Conservation (phyloP, 352 stramenopile species). For the Pythium plurisporium region DNA sequence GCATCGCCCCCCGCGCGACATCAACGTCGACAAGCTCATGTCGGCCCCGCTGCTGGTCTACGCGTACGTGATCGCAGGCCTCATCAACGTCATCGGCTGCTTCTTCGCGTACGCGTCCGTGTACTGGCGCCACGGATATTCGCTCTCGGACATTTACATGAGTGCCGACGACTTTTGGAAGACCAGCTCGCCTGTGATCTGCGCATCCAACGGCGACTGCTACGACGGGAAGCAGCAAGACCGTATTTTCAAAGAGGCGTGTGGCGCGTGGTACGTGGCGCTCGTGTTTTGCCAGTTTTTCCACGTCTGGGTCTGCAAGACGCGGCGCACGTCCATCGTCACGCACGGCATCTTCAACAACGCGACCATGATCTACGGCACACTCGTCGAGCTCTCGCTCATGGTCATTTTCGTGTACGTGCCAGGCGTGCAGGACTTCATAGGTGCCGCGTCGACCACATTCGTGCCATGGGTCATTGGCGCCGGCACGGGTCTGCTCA, state of each 20-base stretch:
- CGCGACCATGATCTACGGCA: conserved; percentile 66
- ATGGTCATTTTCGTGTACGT: conserved; percentile 47
- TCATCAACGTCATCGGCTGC: conserved; percentile 63
- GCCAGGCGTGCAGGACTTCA: conserved; percentile 36
- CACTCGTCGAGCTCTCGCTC: conserved; percentile 32
- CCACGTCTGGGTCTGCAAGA: conserved; percentile 84
- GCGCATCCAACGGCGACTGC: conserved; percentile 22
- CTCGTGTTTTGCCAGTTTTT: conserved; percentile 80
- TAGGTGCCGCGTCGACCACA: conserved; percentile 26
- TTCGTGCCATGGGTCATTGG: conserved; percentile 44
- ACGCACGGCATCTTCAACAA: conserved; percentile 71
- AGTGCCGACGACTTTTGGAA: conserved; percentile 30
- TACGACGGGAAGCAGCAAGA: conserved; percentile 38
- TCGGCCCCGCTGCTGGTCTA: conserved; percentile 74
- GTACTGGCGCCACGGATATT: conserved; percentile 36
- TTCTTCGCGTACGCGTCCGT: conserved; percentile 29
- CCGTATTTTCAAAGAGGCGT: conserved; percentile 28
- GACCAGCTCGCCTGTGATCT: conserved; percentile 22
- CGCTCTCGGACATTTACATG: conserved; percentile 36
- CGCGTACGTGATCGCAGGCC: conserved; percentile 78
- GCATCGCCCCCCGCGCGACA: conserved; percentile 54
- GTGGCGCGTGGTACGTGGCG: conserved; percentile 64
- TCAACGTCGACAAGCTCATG: conserved; percentile 72
- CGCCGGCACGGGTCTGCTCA: conserved; percentile 27
- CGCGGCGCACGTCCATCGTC: conserved; percentile 61